phyloP scores from a whole-genome alignment of 352 stramenopile species.

The Pythium aquatile region DNA sequence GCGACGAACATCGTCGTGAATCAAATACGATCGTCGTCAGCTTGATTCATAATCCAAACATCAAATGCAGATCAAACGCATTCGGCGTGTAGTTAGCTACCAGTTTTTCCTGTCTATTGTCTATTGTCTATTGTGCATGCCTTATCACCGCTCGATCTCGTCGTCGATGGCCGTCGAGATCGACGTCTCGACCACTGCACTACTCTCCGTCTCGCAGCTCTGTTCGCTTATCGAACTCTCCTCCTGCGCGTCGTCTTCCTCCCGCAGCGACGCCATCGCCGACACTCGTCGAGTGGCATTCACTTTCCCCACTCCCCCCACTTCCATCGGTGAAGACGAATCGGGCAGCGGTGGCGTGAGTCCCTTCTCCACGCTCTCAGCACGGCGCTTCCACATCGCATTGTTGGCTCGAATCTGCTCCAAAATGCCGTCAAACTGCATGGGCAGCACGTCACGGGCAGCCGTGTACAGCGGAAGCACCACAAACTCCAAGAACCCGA shows the following conservation, averaged over 20 bases:
- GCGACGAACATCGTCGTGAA: slow-evolving; percentile 12
- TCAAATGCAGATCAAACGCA: background rate
- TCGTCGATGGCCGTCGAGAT: slow-evolving; percentile 10
- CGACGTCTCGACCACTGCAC: slow-evolving; percentile 5
- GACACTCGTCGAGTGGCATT: background rate
- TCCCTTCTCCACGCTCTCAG: slow-evolving; percentile 23
- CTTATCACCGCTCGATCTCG: background rate
- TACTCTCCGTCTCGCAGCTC: background rate
- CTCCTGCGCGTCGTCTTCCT: slow-evolving; percentile 8
- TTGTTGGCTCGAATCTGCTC: slow-evolving; percentile 48
- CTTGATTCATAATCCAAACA: background rate
- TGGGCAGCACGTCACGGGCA: slow-evolving; percentile 45
- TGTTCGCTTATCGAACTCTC: slow-evolving; percentile 5
- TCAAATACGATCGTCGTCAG: slow-evolving; percentile 12
- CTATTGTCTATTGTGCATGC: background rate
- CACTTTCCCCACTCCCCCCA: slow-evolving; percentile 1
- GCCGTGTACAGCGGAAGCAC: slow-evolving; percentile 63
- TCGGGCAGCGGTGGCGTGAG: slow-evolving; percentile 5
- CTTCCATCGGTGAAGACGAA: slow-evolving; percentile 6
- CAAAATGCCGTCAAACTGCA: slow-evolving; percentile 52
- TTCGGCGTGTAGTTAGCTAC: no score
- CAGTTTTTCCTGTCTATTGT: background rate
- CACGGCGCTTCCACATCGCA: slow-evolving; percentile 40
- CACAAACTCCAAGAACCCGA: slow-evolving; percentile 75
- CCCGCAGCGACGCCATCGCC: slow-evolving; percentile 5